phyloP scores from a whole-genome alignment of 2,329 filamentous ascomycete species.

The Arthrobotrys pseudoclavata region DNA sequence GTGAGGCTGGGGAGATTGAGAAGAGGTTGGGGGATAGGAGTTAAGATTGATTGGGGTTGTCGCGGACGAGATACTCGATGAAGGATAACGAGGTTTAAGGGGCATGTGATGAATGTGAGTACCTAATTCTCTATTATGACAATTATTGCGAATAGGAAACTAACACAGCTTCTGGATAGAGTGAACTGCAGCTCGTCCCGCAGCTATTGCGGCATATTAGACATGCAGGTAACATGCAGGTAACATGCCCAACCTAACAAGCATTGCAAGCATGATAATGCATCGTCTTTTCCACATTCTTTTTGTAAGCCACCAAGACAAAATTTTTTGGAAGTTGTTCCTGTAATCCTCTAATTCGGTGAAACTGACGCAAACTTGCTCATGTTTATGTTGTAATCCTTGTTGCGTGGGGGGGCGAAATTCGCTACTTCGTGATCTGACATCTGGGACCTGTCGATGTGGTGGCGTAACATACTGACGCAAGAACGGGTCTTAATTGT shows the following conservation, averaged over 20 bases:
- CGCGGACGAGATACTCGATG: neutral
- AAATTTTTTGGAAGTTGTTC: neutral
- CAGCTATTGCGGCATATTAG: neutral
- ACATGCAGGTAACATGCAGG: too few species aligned
- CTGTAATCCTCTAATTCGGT: neutral
- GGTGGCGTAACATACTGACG: neutral
- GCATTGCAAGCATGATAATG: neutral
- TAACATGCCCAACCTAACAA: neutral
- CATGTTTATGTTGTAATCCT: slow-evolving; percentile 5
- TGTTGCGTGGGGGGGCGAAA: slow-evolving; percentile 19
- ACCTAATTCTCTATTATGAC: too few species aligned
- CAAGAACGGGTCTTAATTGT: neutral
- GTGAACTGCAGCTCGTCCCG: neutral
- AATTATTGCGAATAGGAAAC: neutral
- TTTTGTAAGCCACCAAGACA: neutral
- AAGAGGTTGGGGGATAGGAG: slow-evolving; percentile 70
- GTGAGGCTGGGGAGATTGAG: slow-evolving; percentile 82
- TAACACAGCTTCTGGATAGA: neutral
- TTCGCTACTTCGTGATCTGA: neutral
- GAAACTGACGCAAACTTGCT: slow-evolving; percentile 22
- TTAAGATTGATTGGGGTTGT: slow-evolving; percentile 13
- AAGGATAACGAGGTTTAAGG: neutral
- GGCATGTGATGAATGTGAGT: neutral
- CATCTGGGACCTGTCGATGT: neutral
- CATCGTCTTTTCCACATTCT: slow-evolving; percentile 8